Conservation (phyloP, 2,329 filamentous ascomycete species). For the Colletotrichum sp. region DNA sequence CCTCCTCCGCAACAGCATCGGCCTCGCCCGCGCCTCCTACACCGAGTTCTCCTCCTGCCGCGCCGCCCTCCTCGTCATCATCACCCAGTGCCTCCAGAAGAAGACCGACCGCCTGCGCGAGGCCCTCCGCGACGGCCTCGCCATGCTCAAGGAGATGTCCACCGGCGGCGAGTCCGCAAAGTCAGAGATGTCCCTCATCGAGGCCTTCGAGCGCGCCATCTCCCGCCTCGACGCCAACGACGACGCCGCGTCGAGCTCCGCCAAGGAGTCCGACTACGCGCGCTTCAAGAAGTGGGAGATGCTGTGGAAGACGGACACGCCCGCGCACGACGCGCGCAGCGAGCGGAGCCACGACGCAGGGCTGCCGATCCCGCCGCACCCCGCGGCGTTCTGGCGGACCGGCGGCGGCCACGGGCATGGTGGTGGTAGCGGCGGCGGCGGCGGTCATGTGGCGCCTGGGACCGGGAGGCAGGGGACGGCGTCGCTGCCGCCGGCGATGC, state of each 20-base stretch:
- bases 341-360: slow-evolving; percentile 21
- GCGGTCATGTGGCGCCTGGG: slow-evolving; percentile 15
- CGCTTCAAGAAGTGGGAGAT: slow-evolving; percentile 40
- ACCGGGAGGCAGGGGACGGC: slow-evolving; percentile 19
- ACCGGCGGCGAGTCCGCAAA: slow-evolving; percentile 55
- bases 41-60: slow-evolving; percentile 62
- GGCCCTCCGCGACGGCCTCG: slow-evolving; percentile 52
- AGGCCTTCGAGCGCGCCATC: slow-evolving; percentile 54
- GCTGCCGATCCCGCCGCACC: slow-evolving; percentile 11
- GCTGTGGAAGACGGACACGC: slow-evolving; percentile 46
- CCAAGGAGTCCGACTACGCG: slow-evolving; percentile 52
- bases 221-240: slow-evolving; percentile 48
- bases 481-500: slow-evolving; percentile 31
- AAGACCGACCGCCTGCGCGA: slow-evolving; percentile 46
- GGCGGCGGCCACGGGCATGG: background rate
- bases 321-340: slow-evolving; percentile 28
- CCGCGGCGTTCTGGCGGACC: background rate
- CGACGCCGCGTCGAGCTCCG: slow-evolving; percentile 27
- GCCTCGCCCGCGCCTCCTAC: slow-evolving; percentile 59
- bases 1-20: slow-evolving; percentile 52
- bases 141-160: slow-evolving; percentile 57
- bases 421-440: background rate
- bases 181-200: slow-evolving; percentile 58
- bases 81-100: slow-evolving; percentile 41
- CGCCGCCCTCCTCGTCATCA: slow-evolving; percentile 54